A percentile compares a stretch with the other conserved stretches of the same genome.
Conservation (phyloP, 768 basidiomycete genomes). For the Termitomyces sp. region DNA sequence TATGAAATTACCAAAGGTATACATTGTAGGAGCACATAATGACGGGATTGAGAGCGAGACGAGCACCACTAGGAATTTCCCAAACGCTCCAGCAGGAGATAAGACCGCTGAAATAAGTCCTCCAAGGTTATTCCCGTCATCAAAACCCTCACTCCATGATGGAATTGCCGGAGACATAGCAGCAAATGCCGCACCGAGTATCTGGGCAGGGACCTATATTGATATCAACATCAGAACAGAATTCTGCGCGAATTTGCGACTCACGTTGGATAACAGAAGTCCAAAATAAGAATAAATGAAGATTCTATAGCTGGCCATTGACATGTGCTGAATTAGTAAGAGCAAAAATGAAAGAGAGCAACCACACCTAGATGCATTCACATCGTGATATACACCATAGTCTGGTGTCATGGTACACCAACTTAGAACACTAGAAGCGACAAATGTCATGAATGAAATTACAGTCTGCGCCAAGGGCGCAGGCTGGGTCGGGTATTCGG, state of each 20-base stretch:
- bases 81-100: conserved; percentile 54
- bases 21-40: conserved; percentile 74
- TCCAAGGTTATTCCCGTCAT: conserved; percentile 47
- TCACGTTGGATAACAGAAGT: conserved; percentile 54
- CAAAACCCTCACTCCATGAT: conserved; percentile 51
- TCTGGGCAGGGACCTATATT: conserved; percentile 31
- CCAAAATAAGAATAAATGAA: conserved; percentile 64
- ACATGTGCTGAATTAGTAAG: not conserved
- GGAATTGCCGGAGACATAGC: conserved; percentile 50
- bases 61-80: conserved; percentile 66
- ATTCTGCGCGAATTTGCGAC: not conserved
- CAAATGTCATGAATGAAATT: conserved; percentile 30
- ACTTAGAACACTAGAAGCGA: conserved; percentile 31
- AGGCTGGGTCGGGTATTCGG: conserved; percentile 14
- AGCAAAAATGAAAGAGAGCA: not conserved
- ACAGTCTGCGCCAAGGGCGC: conserved; percentile 22
- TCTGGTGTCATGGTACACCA: conserved; percentile 40
- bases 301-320: conserved; percentile 38
- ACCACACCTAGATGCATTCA: conserved; percentile 23
- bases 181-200: conserved; percentile 66
- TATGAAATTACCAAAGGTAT: conserved; percentile 48
- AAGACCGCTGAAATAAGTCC: conserved; percentile 61
- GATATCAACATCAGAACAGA: conserved; percentile 11
- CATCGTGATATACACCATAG: conserved; percentile 38
- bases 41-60: conserved; percentile 71